Base-by-base conservation (phyloP, 2,329 filamentous ascomycete genomes). In the Grosmannia clavigera region DNA sequence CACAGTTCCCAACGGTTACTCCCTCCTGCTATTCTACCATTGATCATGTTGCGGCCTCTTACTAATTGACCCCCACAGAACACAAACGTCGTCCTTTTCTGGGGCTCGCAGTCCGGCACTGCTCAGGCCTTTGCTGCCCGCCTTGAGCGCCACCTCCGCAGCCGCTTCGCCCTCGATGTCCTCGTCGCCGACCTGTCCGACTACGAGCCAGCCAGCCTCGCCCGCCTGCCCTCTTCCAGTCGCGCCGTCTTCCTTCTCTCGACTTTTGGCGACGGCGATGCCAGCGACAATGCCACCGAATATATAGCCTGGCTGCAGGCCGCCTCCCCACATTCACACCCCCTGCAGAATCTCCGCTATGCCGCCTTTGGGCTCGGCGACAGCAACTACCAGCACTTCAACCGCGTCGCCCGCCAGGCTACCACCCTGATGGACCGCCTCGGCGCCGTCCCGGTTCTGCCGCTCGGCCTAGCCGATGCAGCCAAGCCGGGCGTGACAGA, bases 81-180 rank as follows among this genome's bases (percentile, higher is more conserved):
- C 29, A 53, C 16, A n/a, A 3, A 31, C 7, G 51, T 29, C 19
- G 51, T 53, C 51, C 31, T 55, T 19, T 55, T 55, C 33, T 55
- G 53, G 53, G 53, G 53, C 3, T 77, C 75, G 2, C 76, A 78
- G 62, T 76, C 75, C 4, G 75, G 76, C 10, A 77, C 75, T 0
- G 74, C 75, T 0, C 75, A 78, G 62, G 69, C 70, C 11, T 71
- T 77, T 57, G 75, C 75, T 9, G 70, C 70, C 57, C 69, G 70
- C 5, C 66, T 78, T 0, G 70, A 35, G 5, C 9, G 70, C 4
- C 69, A 59, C 16, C 35, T 43, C 22, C 27, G 16, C 5, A 22
- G 38, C 51, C 51, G 52, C 50, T 48, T 29, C 76, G n/a, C 74
- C 6, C 76, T 79, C 60, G 67, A 78, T 3, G 75, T 72, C 10